Base-by-base conservation (phyloP, 805 yeast genomes). In the Lachancea cidri region DNA sequence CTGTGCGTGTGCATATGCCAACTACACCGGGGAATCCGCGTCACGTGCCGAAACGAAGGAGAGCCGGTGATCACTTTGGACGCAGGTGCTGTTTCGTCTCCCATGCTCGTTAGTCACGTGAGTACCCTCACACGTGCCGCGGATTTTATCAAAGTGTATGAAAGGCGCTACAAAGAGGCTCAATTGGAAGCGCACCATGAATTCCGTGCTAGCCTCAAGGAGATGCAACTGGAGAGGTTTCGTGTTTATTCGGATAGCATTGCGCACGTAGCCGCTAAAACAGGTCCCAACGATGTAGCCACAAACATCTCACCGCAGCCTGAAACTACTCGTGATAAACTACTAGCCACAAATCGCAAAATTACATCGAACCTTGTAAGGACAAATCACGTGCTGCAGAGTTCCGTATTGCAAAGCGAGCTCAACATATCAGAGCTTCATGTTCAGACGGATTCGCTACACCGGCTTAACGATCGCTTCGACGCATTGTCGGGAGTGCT, bases 391-490 rank as follows among this genome's bases (percentile, higher is more conserved):
- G 46, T 61, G 9, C 30, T 63, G 38, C 64, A 60, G 41, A 49
- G 61, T 2, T 53, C 65, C 13, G 56, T 63, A 9, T 35, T 63
- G 27, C 68, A 62, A 38, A 61, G 65, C 39, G 63, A 58, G 27
- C 42, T 63, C 25, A 62, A 63, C 41, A 34, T 63, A 14, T 64
- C 60, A 38, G 67, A 63, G 38, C 42, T 63, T 14, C 49, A 46
- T 36, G 56, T 52, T 20, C 68, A 63, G 33, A 60, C 67, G 2
- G 39, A 41, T n/a, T 49, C 58, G 5, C 39, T 63, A 18, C 42
- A 52, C 3, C 49, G 46, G 15, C 46, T 61, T 36, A 58, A 58
- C 20, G 64, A 61, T 20, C 62, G 63, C 32, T 62, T 60, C 37
- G 48, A 52, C 19, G 55, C 55, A 29, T 49, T 63, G 19, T 58